Conservation (phyloP, 2,329 filamentous ascomycete genomes). For the Colletotrichum echinochloae region DNA sequence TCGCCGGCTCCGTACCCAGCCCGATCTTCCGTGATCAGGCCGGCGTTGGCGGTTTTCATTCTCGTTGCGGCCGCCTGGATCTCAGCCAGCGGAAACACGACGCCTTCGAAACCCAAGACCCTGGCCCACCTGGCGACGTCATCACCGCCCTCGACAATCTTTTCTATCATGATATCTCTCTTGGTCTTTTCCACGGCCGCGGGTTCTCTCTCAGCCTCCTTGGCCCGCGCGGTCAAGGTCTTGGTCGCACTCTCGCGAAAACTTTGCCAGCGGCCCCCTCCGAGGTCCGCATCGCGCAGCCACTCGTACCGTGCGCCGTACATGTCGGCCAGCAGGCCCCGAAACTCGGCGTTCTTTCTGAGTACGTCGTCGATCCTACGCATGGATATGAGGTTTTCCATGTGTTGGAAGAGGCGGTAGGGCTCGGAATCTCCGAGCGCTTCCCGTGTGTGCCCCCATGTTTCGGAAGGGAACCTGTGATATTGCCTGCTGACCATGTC, state of each 20-base stretch:
- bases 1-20: conserved; percentile 11
- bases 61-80: neutral
- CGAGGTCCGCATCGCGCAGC: conserved; percentile 36
- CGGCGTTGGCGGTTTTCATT: neutral
- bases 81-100: conserved; percentile 7
- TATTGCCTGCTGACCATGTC: conserved; percentile 16
- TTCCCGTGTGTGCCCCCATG: conserved; percentile 13
- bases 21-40: neutral
- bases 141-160: conserved; percentile 9
- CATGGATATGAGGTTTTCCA: conserved; percentile 31
- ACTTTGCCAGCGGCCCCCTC: conserved; percentile 16
- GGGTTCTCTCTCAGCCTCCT: conserved; percentile 1
- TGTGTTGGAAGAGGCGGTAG: conserved; percentile 30
- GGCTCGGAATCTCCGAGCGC: conserved; percentile 19
- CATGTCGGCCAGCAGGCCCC: conserved; percentile 18
- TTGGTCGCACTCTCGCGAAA: conserved; percentile 15
- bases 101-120: conserved; percentile 22
- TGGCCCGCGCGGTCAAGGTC: neutral
- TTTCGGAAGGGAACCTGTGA: conserved; percentile 30
- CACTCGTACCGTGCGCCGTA: conserved; percentile 35
- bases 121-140: conserved; percentile 22
- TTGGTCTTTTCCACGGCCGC: neutral
- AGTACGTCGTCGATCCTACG: conserved; percentile 30
- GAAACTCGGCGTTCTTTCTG: conserved; percentile 11
- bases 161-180: conserved; percentile 22